Conservation (phyloP, 345 rosid species). For the Murraya paniculata region DNA sequence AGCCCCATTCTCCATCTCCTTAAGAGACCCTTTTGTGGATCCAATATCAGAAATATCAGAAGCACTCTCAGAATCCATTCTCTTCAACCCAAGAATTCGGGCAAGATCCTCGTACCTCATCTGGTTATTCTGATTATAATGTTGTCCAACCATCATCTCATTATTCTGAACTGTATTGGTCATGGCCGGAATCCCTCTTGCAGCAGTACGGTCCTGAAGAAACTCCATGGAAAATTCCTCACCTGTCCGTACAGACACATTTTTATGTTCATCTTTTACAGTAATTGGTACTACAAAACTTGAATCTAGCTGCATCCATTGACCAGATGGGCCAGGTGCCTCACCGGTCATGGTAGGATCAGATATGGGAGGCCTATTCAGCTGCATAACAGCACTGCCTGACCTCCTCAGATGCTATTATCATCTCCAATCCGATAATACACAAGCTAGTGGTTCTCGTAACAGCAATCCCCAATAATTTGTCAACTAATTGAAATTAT, state of each 20-base stretch:
- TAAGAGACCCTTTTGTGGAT: constrained; percentile 33
- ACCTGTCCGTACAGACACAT: constrained; percentile 55
- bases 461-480: constrained; percentile 9
- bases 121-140: constrained; percentile 36
- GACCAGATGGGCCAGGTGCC: constrained; percentile 30
- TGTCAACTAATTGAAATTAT: not conserved
- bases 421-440: constrained; percentile 8
- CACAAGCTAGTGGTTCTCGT: constrained; percentile 5
- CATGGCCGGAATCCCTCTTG: constrained; percentile 26
- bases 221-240: constrained; percentile 68
- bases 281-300: constrained; percentile 21
- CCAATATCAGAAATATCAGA: constrained; percentile 47
- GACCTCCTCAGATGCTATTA: constrained; percentile 15
- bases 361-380: constrained; percentile 13
- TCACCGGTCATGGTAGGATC: constrained; percentile 25
- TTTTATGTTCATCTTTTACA: constrained; percentile 34
- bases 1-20: constrained; percentile 37
- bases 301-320: constrained; percentile 30
- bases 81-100: constrained; percentile 48
- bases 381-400: constrained; percentile 11
- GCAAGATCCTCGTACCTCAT: constrained; percentile 41
- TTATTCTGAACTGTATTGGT: constrained; percentile 18
- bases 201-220: constrained; percentile 41
- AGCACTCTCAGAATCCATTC: constrained; percentile 50
- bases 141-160: constrained; percentile 25